A percentile compares a stretch with the other conserved stretches of the same genome.
Conservation (phyloP, 148 eudicot species). For the Cornus controversa region DNA sequence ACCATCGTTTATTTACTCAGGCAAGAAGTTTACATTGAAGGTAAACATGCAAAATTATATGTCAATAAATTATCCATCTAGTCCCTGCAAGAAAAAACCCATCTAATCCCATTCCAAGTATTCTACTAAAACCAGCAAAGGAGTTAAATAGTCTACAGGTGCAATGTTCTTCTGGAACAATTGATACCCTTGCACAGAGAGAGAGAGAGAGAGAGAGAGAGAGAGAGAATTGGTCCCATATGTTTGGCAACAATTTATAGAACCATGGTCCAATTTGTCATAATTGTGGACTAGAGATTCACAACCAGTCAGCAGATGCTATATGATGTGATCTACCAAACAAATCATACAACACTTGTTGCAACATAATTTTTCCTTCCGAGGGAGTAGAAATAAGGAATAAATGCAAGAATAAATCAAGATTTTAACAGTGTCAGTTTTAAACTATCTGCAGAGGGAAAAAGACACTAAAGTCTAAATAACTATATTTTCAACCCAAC, state of each 20-base stretch:
- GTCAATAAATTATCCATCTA: not conserved
- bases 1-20: no score
- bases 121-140: not conserved
- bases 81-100: not conserved
- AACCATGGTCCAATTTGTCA: not conserved
- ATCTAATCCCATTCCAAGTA: not conserved
- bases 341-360: not conserved
- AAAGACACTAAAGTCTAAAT: no score
- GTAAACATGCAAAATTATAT: no score
- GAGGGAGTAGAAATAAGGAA: not conserved
- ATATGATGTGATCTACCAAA: no score
- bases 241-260: not conserved
- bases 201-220: not conserved
- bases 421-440: not conserved
- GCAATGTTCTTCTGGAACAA: no score
- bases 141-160: not conserved
- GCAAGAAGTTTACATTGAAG: no score
- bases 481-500: no score
- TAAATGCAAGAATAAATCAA: no score
- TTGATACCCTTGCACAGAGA: not conserved
- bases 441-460: not conserved
- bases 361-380: not conserved
- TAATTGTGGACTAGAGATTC: not conserved
- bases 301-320: not conserved
- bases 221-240: not conserved